Evolutionary conservation across 352 stramenopile genomes (phyloP).

Genomic region (Globisporangium middletonii): DNA sequence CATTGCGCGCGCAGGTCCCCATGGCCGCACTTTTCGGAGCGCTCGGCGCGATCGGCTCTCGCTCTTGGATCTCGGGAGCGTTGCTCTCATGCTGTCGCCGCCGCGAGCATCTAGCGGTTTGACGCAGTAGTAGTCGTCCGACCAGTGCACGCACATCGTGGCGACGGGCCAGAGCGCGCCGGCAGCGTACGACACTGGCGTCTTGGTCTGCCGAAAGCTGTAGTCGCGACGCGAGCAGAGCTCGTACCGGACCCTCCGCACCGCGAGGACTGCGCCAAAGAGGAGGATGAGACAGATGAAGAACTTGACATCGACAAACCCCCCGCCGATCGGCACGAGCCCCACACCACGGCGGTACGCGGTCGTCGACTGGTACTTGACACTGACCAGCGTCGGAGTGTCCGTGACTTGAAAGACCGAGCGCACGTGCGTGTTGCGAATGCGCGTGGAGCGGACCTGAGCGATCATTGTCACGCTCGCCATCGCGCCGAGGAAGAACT

Average conservation of each 20-base stretch:
- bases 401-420: slow-evolving; percentile 9
- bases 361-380: slow-evolving; percentile 17
- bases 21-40: background rate
- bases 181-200: slow-evolving; percentile 26
- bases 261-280: background rate
- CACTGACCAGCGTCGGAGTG: background rate
- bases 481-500: slow-evolving; percentile 32
- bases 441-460: slow-evolving; percentile 12
- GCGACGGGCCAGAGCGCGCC: slow-evolving; percentile 20
- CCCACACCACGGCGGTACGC: slow-evolving; percentile 12
- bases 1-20: background rate
- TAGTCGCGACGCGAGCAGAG: slow-evolving; percentile 9
- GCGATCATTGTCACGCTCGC: slow-evolving; percentile 25
- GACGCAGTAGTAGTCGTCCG: slow-evolving; percentile 28
- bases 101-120: background rate
- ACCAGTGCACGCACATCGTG: slow-evolving; percentile 28
- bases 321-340: slow-evolving; percentile 16
- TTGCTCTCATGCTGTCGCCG: background rate
- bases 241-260: background rate
- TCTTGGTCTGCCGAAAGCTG: slow-evolving; percentile 7
- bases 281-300: slow-evolving; percentile 16
- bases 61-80: background rate
- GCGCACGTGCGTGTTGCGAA: slow-evolving; percentile 3
- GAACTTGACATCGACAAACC: slow-evolving; percentile 28
- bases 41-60: background rate